Base-by-base conservation (phyloP, 1,284 basidiomycete species). In the Leccinum holopus region DNA sequence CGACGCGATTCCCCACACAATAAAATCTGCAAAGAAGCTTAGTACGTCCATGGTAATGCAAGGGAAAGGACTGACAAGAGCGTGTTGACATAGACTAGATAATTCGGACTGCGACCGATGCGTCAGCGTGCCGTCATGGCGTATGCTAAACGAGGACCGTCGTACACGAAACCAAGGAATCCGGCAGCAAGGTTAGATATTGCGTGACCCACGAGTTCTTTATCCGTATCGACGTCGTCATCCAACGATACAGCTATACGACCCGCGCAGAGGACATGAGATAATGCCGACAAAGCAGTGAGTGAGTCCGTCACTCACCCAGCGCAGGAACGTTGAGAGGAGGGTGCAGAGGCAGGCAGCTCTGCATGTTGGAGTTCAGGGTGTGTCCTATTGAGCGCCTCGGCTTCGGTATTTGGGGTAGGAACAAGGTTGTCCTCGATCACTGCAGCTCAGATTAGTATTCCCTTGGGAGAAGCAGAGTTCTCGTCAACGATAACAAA, bases 301-400 rank as follows among this genome's bases (percentile, higher is more conserved):
- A 16, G 41, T 14, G 18, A 6, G n/a, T 10, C 39, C 5, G 9
- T 54, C 55, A 67, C 81, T 59, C 67, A 84, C 95, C 90, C 10
- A 99, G 81, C 6, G 96, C 95, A 3, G 97, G 97, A 2, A 98
- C 92, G 68, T 97, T 97, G 59, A 97, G 79, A 47, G 94, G 95
- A 10, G 97, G 96, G 73, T 98, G 97, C 11, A 35, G 32, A 33
- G 32, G 32, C 32, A 33, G 32, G 32, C 32, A 33, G 32, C 10
- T 10, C 32, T 33, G 32, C 32, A 33, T 33, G 32, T 33, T 35
- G 33, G 33, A 35, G 33, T 35, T 9, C 33, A 35, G 33, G 33
- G 33, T 35, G 33, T 35, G 33, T 35, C 33, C 33, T 35, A 11
- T 35, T 9, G 33, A 35, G 33, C 33, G 11, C 33, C 33, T 35